Evolutionary conservation across 805 yeast species (phyloP), one percentile per base, ranked within the genome.

Genomic region (Myxozyma melibiosi): DNA sequence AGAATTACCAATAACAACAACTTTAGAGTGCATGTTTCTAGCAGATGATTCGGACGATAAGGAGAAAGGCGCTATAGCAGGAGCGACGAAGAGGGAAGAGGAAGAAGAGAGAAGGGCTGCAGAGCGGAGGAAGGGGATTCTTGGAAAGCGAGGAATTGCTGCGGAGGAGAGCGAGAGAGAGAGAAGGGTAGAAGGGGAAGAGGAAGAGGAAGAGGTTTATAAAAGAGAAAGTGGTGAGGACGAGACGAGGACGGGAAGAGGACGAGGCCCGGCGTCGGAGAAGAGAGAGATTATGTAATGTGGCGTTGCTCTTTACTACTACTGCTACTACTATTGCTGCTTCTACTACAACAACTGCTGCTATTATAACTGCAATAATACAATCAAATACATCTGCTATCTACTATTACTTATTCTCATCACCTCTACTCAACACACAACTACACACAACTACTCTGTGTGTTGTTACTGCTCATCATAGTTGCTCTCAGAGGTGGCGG

Each of bases 1-100:
- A 22, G 18, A 48, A 46, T 16, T 41, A 51, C 54, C 54, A 25
- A 51, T 51, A 28, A 51, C 34, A 24, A 51, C 54, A 30, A 51
- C 54, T 20, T 41, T 33, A 11, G 54, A 51, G 35, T 51, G 54
- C 54, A 51, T 51, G 8, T 31, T 51, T 31, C 48, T 9, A 7
- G 54, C 4, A 6, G 42, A 25, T 9, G 37, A 49, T 16, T 20
- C 11, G n/a, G 38, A 11, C 24, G 37, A 34, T 18, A 13, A 14
- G 16, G 22, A 30, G 28, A 16, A 30, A 34, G 16, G 40, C 27
- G 51, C 3, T 18, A 33, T 14, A 9, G 51, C 42, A 37, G 48
- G 51, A 30, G 42, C 38, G 37, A 39, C 41, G 43, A 38, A 25
- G 43, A 48, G 22, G 42, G 39, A 16, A 13, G 39, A 35, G 39